Base-by-base conservation (phyloP, 805 yeast genomes). In the Metschnikowia borealis region DNA sequence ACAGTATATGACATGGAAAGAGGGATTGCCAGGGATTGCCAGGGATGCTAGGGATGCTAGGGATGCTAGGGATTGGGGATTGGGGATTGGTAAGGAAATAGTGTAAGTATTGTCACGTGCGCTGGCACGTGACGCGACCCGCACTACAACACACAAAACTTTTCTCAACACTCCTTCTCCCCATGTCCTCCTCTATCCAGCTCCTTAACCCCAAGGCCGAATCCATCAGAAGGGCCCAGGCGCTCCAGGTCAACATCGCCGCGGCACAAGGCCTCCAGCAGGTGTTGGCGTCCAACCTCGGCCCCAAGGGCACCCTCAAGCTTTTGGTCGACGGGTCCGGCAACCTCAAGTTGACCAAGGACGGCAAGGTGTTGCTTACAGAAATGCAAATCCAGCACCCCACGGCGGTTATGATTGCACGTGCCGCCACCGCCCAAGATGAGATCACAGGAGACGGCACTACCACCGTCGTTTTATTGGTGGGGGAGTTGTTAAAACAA, bases 361-460 rank as follows among this genome's bases (percentile, higher is more conserved):
- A 94, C 68, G 99, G 99, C 47, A 91, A 92, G 65, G 97, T 94
- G 6, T 74, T 94, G 50, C 75, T 94, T 52, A 81, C 87, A 38
- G 99, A 94, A 66, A 94, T 94, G 99, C 99, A 94, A 72, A 92
- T 92, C 69, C 78, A 74, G 57, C 77, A 74, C 52, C 78, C 79
- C 10, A 74, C 78, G 5, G 78, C 78, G 1, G 77, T 74, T 39
- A 73, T 73, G 77, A 73, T 73, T 56, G 96, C 99, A 2, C 80
- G 98, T 57, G 99, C 98, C 13, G 99, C 99, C 45, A 83, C 96
- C 42, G 97, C 99, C 0, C 99, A 94, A 71, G 99, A 94, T 68
- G 99, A 94, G 69, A 89, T 94, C 65, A 88, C 98, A n/a, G 99
- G 99, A 46, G 99, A 94, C 70, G 99, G 99, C 56, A 94, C 99